Conservation (phyloP, 768 basidiomycete species). For the Tylopilus rubrobrunneus region DNA sequence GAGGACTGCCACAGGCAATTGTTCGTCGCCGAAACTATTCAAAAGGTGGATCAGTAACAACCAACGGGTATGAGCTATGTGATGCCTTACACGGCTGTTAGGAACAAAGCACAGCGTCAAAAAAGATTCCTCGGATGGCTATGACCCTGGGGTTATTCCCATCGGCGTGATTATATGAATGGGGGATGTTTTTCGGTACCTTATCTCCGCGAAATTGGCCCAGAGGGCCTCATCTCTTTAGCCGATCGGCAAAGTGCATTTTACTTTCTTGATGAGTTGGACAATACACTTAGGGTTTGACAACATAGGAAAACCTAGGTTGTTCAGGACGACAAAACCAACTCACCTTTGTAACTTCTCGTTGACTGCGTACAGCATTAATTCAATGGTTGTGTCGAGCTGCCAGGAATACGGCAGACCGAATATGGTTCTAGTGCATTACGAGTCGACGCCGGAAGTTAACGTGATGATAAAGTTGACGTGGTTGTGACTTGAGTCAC, state of each 20-base stretch:
- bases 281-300: not conserved
- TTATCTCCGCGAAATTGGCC: conserved; percentile 27
- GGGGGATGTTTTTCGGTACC: not conserved
- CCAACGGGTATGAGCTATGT: not conserved
- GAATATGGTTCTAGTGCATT: too few species aligned
- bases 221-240: not conserved
- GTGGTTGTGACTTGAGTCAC: too few species aligned
- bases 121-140: not conserved
- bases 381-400: too few species aligned
- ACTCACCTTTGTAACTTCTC: too few species aligned
- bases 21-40: conserved; percentile 4
- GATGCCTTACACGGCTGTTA: conserved; percentile 9
- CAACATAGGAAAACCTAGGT: not conserved
- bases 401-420: too few species aligned
- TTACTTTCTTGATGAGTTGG: not conserved
- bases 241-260: conserved; percentile 10
- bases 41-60: conserved; percentile 6
- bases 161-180: conserved; percentile 15
- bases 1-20: not conserved
- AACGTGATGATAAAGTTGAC: too few species aligned
- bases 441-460: too few species aligned
- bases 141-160: conserved; percentile 1
- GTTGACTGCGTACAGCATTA: too few species aligned
- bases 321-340: too few species aligned
- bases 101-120: conserved; percentile 1